Conservation (phyloP, 257 asterid genomes). For the Ehretia macrophylla region DNA sequence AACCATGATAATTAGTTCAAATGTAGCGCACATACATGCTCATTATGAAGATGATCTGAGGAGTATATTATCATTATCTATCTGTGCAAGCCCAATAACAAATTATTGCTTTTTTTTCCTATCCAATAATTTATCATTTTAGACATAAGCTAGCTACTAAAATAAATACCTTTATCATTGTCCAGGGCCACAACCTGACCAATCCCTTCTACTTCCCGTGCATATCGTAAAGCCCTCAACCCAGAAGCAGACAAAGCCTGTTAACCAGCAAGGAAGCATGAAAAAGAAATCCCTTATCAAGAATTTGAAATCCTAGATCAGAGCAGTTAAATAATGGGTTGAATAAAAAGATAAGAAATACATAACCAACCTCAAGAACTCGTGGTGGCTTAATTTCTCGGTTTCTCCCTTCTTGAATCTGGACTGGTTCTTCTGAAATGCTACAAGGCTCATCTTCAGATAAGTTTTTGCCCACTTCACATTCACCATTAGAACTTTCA, state of each 20-base stretch:
- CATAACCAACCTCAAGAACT: conserved; percentile 72
- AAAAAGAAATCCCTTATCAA: background rate
- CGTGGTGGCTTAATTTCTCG: conserved; percentile 60
- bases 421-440: conserved; percentile 27
- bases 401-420: conserved; percentile 39
- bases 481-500: conserved; percentile 41
- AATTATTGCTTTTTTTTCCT: background rate
- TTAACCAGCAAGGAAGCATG: conserved; percentile 1
- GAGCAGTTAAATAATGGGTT: background rate
- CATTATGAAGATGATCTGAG: too few relatives aligned
- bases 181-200: conserved; percentile 93
- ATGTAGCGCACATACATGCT: too few relatives aligned
- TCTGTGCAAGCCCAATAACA: background rate
- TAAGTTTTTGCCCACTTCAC: conserved; percentile 35
- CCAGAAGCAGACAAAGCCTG: conserved; percentile 99
- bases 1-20: too few relatives aligned
- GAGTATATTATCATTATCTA: too few relatives aligned
- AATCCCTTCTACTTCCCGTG: conserved; percentile 88
- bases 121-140: background rate
- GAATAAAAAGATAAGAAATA: conserved; percentile 9
- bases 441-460: conserved; percentile 38
- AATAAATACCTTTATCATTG: conserved; percentile 70
- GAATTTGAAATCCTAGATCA: background rate
- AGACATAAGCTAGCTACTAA: background rate
- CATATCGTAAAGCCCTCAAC: conserved; percentile 90